Evolutionary conservation across 1,139 yeast genomes (phyloP).

Genomic region (Pichiaceae sp.): DNA sequence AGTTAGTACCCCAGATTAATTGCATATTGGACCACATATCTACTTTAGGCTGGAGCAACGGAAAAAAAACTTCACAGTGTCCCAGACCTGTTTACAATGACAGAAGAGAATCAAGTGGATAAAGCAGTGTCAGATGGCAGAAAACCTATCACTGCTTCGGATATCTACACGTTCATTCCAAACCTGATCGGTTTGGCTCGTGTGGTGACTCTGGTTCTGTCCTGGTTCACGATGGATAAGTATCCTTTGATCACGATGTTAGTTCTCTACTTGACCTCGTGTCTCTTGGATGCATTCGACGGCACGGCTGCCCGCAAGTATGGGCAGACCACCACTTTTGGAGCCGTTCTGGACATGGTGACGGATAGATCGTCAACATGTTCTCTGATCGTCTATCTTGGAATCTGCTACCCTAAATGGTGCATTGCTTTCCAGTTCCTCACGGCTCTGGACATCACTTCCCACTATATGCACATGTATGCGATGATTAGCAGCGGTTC

Average conservation of each 20-base stretch:
- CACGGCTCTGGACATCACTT: slow-evolving; percentile 82
- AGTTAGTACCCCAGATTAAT: too few relatives aligned
- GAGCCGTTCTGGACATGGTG: slow-evolving; percentile 98
- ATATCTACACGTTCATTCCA: slow-evolving; percentile 52
- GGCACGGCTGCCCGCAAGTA: slow-evolving; percentile 91
- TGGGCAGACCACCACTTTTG: slow-evolving; percentile 86
- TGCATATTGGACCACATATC: too few relatives aligned
- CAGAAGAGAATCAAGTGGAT: too few relatives aligned
- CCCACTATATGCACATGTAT: slow-evolving; percentile 98
- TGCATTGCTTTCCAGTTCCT: slow-evolving; percentile 74
- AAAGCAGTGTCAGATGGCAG: background rate
- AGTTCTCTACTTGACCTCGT: slow-evolving; percentile 73
- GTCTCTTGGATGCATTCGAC: slow-evolving; percentile 91
- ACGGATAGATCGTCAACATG: slow-evolving; percentile 97
- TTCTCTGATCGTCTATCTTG: slow-evolving; percentile 76
- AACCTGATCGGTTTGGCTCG: slow-evolving; percentile 86
- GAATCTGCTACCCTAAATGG: slow-evolving; percentile 66
- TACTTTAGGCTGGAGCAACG: background rate
- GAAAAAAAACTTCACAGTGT: background rate
- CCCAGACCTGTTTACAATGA: too few relatives aligned
- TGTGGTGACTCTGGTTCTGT: slow-evolving; percentile 70
- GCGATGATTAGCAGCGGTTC: slow-evolving; percentile 81
- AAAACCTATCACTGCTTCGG: slow-evolving; percentile 14
- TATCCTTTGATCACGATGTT: slow-evolving; percentile 72
- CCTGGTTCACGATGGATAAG: slow-evolving; percentile 72